Percentiles rank a stretch among this genome's conserved stretches.
These are phyloP conservation scores for Nemania sp. DNA, from an alignment of 2,329 filamentous ascomycete species.

Conservation along the genomic window DNA sequence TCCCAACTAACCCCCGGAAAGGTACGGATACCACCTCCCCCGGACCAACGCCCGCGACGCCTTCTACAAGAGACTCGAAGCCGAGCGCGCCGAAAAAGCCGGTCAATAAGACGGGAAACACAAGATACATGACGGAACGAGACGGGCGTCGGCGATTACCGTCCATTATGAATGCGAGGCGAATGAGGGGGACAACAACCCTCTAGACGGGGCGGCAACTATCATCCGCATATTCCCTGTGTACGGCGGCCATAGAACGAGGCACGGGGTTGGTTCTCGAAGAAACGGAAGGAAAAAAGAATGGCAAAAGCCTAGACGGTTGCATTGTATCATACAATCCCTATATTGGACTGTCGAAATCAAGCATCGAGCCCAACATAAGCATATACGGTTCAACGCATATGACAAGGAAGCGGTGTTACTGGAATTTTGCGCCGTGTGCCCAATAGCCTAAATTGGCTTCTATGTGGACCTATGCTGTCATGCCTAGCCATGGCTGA, in stretches of 20 bases:
- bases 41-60: conserved; percentile 61
- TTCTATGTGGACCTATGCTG: too few species aligned
- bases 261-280: conserved; percentile 21
- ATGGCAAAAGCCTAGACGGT: conserved; percentile 17
- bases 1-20: too few species aligned
- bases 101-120: conserved; percentile 18
- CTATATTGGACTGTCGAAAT: too few species aligned
- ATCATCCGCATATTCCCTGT: conserved; percentile 6
- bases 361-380: too few species aligned
- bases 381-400: too few species aligned
- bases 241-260: conserved; percentile 22
- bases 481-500: too few species aligned
- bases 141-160: not conserved
- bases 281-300: not conserved
- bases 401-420: too few species aligned
- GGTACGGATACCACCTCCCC: conserved; percentile 66
- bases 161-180: not conserved
- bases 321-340: conserved; percentile 33
- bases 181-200: conserved; percentile 1
- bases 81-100: conserved; percentile 51
- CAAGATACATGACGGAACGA: not conserved
- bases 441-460: too few species aligned
- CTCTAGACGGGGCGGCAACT: conserved; percentile 26
- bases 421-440: too few species aligned
- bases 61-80: conserved; percentile 62